Percentiles rank a stretch among this genome's conserved stretches.
Conservation (phyloP, 2,329 filamentous ascomycete genomes). For the Tolypocladium ovalisporum region DNA sequence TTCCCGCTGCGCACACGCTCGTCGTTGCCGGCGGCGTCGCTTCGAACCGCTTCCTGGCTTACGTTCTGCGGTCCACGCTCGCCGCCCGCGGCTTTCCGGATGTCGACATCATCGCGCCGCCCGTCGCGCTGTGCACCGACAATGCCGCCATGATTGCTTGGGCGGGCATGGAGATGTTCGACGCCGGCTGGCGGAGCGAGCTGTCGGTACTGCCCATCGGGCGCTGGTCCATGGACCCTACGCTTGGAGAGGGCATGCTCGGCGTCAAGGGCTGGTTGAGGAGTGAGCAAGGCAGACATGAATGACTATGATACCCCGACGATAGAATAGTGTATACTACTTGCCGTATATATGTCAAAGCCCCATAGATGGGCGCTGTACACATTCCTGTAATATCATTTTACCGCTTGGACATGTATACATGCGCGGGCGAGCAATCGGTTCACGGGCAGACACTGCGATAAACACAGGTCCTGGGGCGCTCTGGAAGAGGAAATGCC, state of each 20-base stretch:
- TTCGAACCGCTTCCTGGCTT: constrained; percentile 67
- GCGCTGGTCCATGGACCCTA: constrained; percentile 66
- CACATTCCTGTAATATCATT: not conserved
- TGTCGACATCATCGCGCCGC: constrained; percentile 62
- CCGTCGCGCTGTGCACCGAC: constrained; percentile 71
- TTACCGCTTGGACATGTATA: not conserved
- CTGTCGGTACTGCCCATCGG: constrained; percentile 48
- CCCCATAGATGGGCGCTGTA: not conserved
- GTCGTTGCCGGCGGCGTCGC: constrained; percentile 89
- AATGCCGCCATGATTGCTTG: constrained; percentile 98
- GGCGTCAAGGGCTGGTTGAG: constrained; percentile 40
- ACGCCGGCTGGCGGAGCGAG: constrained; percentile 58
- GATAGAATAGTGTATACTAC: not conserved
- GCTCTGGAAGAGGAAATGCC: not conserved
- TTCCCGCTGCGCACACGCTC: constrained; percentile 41
- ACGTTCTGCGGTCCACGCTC: constrained; percentile 48
- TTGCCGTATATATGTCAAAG: not conserved
- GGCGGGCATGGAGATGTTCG: constrained; percentile 86
- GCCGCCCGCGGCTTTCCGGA: constrained; percentile 53
- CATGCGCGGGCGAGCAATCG: not conserved
- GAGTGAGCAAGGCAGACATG: not conserved
- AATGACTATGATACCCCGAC: not conserved
- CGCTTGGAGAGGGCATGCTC: constrained; percentile 45
- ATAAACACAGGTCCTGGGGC: not conserved
- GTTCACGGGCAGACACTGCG: not conserved